A percentile compares a stretch with the other conserved stretches of the same genome.
These are phyloP conservation scores for Aspergillus sclerotioniger DNA, from an alignment of 495 filamentous ascomycete genomes.

Conservation along the genomic window DNA sequence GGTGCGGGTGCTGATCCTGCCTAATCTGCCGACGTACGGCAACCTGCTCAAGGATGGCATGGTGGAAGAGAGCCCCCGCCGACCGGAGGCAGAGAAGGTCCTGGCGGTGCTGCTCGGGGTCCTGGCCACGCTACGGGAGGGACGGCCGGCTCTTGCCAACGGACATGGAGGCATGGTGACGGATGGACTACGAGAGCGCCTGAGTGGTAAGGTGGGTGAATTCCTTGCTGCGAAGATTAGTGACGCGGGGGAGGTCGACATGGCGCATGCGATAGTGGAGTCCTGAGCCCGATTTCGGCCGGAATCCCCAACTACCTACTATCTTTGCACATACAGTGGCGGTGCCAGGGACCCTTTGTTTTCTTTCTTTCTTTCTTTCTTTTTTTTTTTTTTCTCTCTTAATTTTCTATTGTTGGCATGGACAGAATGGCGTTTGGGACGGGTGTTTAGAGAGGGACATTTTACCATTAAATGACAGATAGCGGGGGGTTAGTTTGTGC, in stretches of 20 bases:
- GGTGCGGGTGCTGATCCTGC: conserved; percentile 75
- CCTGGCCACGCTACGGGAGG: conserved; percentile 47
- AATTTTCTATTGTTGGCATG: neutral
- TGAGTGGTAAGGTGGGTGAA: conserved; percentile 60
- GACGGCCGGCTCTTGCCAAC: conserved; percentile 38
- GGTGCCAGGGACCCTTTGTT: no score
- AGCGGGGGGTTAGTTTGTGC: no score
- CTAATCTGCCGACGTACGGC: conserved; percentile 77
- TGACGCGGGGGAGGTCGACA: conserved; percentile 44
- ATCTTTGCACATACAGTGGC: neutral
- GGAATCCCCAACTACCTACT: neutral
- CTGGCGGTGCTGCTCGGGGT: conserved; percentile 61
- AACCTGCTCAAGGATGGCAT: conserved; percentile 66
- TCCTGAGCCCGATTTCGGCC: conserved; percentile 12
- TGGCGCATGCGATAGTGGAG: conserved; percentile 39
- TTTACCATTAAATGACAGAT: no score
- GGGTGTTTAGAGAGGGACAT: neutral
- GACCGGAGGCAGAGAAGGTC: conserved; percentile 61
- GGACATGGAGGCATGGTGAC: conserved; percentile 46
- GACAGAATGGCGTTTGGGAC: neutral
- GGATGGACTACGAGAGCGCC: conserved; percentile 50
- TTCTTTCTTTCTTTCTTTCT: neutral
- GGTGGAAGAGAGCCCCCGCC: conserved; percentile 49
- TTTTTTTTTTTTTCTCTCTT: no score
- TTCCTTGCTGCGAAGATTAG: conserved; percentile 53